Evolutionary conservation across 345 rosid genomes (phyloP).

Genomic region (Gossypium turneri): DNA sequence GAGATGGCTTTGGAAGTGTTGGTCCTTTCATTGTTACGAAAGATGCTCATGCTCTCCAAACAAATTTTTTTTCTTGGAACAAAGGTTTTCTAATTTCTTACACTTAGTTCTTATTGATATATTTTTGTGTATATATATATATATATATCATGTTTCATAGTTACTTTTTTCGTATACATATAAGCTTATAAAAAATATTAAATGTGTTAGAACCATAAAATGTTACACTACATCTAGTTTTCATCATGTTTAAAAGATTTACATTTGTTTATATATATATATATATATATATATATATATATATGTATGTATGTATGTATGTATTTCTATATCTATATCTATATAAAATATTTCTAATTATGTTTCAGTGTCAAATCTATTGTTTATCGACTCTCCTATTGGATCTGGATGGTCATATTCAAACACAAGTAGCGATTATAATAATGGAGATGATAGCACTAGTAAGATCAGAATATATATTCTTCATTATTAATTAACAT

Average conservation of each 20-base stretch:
- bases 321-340: too few relatives aligned
- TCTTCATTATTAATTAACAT: too few relatives aligned
- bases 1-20: conserved; percentile 3
- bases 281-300: too few relatives aligned
- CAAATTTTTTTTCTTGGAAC: background rate
- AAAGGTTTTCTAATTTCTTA: background rate
- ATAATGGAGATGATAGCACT: background rate
- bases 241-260: background rate
- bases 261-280: too few relatives aligned
- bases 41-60: background rate
- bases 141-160: background rate
- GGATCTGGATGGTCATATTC: background rate
- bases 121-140: background rate
- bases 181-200: too few relatives aligned
- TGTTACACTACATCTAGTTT: background rate
- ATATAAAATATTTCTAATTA: too few relatives aligned
- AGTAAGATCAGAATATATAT: background rate
- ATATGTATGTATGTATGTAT: rapidly evolving
- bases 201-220: too few relatives aligned
- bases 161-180: too few relatives aligned
- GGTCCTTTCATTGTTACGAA: background rate
- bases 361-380: background rate
- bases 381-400: background rate
- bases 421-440: background rate
- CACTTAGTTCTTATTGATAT: too few relatives aligned